Base-by-base conservation (phyloP, 1,284 basidiomycete species). In the Microbotryum lychnidis-dioicae region DNA sequence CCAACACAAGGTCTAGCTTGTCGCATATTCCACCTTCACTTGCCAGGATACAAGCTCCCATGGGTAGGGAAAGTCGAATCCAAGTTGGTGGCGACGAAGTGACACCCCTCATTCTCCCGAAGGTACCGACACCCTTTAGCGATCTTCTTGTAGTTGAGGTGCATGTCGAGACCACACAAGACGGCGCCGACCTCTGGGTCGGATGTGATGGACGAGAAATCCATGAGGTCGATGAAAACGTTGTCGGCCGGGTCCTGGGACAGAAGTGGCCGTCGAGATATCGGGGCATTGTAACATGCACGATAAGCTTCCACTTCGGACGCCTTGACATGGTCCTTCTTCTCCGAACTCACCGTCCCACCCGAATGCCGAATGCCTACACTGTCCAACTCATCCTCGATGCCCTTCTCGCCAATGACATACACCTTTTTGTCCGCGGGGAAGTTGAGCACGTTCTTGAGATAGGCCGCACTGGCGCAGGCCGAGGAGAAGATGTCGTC, bases 401-500 rank as follows among this genome's bases (percentile, higher is more conserved):
- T 78, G 0, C 96, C 96, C 48, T 81, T 76, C 84, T 92, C 90
- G 9, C 96, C 96, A 60, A 98, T 87, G 12, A 98, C 91, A 76
- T 93, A 99, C 5, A 96, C 93, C 75, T 89, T 91, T 78, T 97
- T 91, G 75, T 90, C 84, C 70, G 87, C 87, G 12, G 92, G 90
- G 66, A 71, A 71, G 23, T 72, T 62, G 70, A 97, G 79, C 23
- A 97, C 87, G 50, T 88, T 84, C 7, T 91, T 93, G 31, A 98
- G 79, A 76, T 97, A 98, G 7, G 94, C 87, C 1, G 94, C 93
- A 8, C 92, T 82, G 5, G 93, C 93, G 74, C 89, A 97, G 1
- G 91, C 92, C 5, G 93, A 97, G 51, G 93, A 91, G 70, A 92
- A 97, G 62, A 98, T 91, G 75, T 98, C 96, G 64, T 91, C 87